Base-by-base conservation (phyloP, 495 filamentous ascomycete genomes). In the Thermothielavioides terrestris region DNA sequence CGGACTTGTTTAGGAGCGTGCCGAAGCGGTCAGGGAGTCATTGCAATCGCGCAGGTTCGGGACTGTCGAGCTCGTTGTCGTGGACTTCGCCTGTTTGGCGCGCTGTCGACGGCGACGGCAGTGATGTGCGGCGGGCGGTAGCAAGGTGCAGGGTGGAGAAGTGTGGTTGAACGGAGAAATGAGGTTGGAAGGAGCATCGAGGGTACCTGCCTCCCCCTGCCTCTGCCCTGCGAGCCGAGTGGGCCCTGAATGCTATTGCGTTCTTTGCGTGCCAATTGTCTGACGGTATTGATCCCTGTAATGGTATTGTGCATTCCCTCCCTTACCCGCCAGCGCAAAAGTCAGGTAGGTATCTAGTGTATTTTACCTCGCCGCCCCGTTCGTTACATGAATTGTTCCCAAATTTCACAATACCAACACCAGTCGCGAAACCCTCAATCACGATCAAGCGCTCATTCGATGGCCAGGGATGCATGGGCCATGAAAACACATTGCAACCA, bases 381-480 rank as follows among this genome's bases (percentile, higher is more conserved):
- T 14, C 1, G 7, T 20, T 30, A 43, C 45, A n/a, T 10, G 0
- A 1, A 4, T 18, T 20, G 4, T 30, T 17, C 3, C 2, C 8
- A 2, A 7, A 28, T 40, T 40, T 25, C 36, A 42, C 21, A 26
- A 18, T 32, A 1, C 5, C 49, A 42, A 50, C n/a, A 25, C 27
- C 23, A 22, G n/a, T n/a, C 12, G 31, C 26, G 25, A 28, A 14
- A 15, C 14, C 14, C 21, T 15, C 21, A 17, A 26, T 42, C 48
- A 41, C 49, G 48, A 32, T 51, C 49, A 31, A 12, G 14, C 31
- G 30, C 40, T 51, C 31, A 44, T 51, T 51, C 34, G 40, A n/a
- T n/a, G n/a, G n/a, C n/a, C n/a, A n/a, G 28, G 30, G 26, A 50
- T 50, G 52, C 55, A 51, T 40, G 48, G 22, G 17, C 49, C 41